A percentile compares a stretch with the other conserved stretches of the same genome.
These are phyloP conservation scores for Kockovaella imperatae DNA, from an alignment of 768 basidiomycete genomes.

Conservation along the genomic window DNA sequence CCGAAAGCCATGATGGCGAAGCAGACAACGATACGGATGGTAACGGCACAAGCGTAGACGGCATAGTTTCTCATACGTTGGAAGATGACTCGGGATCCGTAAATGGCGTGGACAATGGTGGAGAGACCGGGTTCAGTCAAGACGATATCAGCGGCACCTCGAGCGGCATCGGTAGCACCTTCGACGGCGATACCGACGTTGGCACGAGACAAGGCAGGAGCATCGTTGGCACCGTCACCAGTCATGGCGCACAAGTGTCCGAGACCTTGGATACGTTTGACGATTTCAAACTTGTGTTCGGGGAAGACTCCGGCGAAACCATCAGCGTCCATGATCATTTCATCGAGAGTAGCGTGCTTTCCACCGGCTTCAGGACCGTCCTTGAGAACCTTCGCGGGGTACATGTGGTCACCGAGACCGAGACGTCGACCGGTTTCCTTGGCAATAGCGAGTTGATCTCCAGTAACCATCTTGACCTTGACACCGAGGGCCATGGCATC, in stretches of 20 bases:
- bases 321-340: slow-evolving; percentile 99
- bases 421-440: slow-evolving; percentile 99
- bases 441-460: slow-evolving; percentile 98
- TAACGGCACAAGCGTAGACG: slow-evolving; percentile 90
- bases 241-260: slow-evolving; percentile 98
- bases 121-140: slow-evolving; percentile 97
- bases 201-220: slow-evolving; percentile 92
- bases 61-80: slow-evolving; percentile 99
- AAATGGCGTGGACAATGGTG: slow-evolving; percentile 97
- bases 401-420: slow-evolving; percentile 98
- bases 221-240: slow-evolving; percentile 98
- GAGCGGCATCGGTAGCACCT: slow-evolving; percentile 97
- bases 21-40: slow-evolving; percentile 97
- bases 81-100: slow-evolving; percentile 97
- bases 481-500: slow-evolving; percentile 93
- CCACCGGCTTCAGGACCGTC: slow-evolving; percentile 82
- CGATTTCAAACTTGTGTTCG: slow-evolving; percentile 99
- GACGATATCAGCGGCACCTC: slow-evolving; percentile 97
- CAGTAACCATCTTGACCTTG: slow-evolving; percentile 99
- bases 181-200: slow-evolving; percentile 99
- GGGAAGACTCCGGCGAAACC: slow-evolving; percentile 99
- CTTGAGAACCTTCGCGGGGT: slow-evolving; percentile 97
- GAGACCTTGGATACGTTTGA: slow-evolving; percentile 93
- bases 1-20: slow-evolving; percentile 92
- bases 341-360: slow-evolving; percentile 76